phyloP scores from a whole-genome alignment of 345 rosid genomes.

The Eucalyptus tenuipes region DNA sequence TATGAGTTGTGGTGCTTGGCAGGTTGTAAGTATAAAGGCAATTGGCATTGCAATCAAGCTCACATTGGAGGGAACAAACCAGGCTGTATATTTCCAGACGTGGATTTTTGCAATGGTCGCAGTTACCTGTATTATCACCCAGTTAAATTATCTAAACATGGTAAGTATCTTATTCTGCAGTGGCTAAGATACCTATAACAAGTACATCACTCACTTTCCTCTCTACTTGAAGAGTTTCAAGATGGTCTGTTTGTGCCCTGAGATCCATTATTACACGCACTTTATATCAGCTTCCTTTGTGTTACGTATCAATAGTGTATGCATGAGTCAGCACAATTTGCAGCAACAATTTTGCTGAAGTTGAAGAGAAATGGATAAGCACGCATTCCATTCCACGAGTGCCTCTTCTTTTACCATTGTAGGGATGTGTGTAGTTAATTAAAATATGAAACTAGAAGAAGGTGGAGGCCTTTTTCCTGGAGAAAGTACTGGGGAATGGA shows the following conservation, averaged over 20 bases:
- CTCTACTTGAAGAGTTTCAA: not conserved
- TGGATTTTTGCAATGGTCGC: conserved; percentile 77
- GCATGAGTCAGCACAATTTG: not conserved
- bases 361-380: not conserved
- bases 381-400: not conserved
- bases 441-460: not conserved
- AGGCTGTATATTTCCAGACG: conserved; percentile 44
- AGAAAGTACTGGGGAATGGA: not conserved
- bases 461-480: not conserved
- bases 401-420: not conserved
- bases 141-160: conserved; percentile 72
- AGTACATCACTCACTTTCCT: not conserved
- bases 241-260: not conserved
- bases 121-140: conserved; percentile 56
- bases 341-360: not conserved
- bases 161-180: conserved; percentile 15
- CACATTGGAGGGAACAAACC: conserved; percentile 54
- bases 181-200: not conserved
- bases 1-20: not conserved
- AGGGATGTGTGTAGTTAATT: not conserved
- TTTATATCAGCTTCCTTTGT: not conserved
- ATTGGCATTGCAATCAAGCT: conserved; percentile 75
- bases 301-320: not conserved
- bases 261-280: not conserved
- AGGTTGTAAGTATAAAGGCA: conserved; percentile 87